Evolutionary conservation across 1,284 basidiomycete species (phyloP), one percentile per base, ranked within the genome.

Genomic region (Mycena sp.): DNA sequence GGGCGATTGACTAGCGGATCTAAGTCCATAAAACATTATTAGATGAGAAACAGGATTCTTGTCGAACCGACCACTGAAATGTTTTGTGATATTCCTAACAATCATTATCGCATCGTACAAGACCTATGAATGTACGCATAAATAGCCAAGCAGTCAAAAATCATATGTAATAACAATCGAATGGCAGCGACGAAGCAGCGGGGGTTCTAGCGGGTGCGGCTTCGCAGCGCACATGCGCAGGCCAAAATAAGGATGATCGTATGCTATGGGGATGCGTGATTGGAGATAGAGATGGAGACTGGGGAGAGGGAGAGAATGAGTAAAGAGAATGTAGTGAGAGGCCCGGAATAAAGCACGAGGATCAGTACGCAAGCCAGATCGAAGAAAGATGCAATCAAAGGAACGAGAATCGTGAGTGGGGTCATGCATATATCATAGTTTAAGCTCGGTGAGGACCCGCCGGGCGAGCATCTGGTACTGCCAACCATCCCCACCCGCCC

Each of bases 391-490:
- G 40, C 40, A 10, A 19, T 41, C 40, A 6, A 41, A 17, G 19
- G 7, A 41, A 19, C 10, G 40, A 19, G 14, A 9, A 35, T 35
- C 9, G n/a, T 41, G n/a, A 41, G 7, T 6, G 40, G 10, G n/a
- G n/a, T n/a, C n/a, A n/a, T n/a, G n/a, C n/a, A n/a, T n/a, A 32
- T 29, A 38, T 87, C 80, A 96, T 82, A 98, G 81, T 81, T 97
- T 96, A 78, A 98, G 86, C 78, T 98, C 96, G 61, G 94, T 93
- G 70, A 98, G 77, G 44, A 98, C 95, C 63, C 96, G 85, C 73
- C 95, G 88, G n/a, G 96, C 96, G 51, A 99, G 85, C 92, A 95
- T 96, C 76, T 96, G 93, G 76, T 98, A 98, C 79, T 98, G 95
- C 96, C 96, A 98, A 2, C 94, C 94, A 70, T 98, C 95, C 3